A percentile compares a stretch with the other conserved stretches of the same genome.
Evolutionary conservation across 257 asterid genomes (phyloP).

Genomic region (Capsicum pubescens): DNA sequence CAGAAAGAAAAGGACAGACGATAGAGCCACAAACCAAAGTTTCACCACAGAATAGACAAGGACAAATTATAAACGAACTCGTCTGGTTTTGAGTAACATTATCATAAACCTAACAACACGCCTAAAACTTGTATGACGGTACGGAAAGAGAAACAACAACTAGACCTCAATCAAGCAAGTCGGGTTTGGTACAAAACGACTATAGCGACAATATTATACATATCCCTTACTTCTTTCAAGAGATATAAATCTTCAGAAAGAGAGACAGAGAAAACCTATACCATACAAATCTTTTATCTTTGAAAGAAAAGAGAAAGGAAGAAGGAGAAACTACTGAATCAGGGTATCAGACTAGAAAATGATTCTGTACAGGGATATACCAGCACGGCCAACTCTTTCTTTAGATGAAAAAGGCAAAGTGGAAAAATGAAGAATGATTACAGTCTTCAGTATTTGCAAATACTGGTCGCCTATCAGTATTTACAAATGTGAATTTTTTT

Average conservation of each 20-base stretch:
- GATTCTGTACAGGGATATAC: background rate
- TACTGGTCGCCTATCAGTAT: background rate
- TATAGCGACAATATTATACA: background rate
- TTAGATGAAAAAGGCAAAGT: background rate
- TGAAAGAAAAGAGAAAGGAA: background rate
- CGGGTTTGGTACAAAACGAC: conserved; percentile 1
- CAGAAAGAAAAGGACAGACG: background rate
- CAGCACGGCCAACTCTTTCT: background rate
- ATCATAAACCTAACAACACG: background rate
- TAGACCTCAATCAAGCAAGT: background rate
- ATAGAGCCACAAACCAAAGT: background rate
- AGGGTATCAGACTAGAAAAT: background rate
- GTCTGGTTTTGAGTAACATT: background rate
- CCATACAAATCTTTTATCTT: background rate
- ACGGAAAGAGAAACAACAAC: background rate
- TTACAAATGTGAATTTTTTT: no score
- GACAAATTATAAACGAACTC: background rate
- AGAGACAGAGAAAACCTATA: background rate
- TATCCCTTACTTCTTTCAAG: background rate
- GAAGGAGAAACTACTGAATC: background rate
- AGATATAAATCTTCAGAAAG: background rate
- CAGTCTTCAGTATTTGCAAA: background rate
- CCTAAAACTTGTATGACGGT: background rate
- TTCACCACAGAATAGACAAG: conserved; percentile 1
- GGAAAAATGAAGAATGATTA: background rate